Base-by-base conservation (phyloP, 441 rosid genomes). In the Oxalis stricta region DNA sequence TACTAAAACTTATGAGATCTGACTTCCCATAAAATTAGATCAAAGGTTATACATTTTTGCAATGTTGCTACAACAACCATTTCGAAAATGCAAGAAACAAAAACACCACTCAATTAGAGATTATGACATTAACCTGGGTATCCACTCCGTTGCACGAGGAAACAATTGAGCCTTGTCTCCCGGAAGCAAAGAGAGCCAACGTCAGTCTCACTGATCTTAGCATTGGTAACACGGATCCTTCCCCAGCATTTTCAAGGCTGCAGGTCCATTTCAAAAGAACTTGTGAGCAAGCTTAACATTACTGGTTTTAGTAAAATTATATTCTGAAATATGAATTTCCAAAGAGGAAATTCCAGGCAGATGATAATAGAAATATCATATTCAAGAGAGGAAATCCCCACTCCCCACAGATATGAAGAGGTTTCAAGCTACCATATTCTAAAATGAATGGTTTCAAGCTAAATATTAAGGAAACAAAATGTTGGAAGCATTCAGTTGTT, bases 181-280 rank as follows among this genome's bases (percentile, higher is more conserved):
- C 73, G 40, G 85, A 62, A 29, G 83, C 65, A 57, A 85, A 64
- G 33, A 85, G 63, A 48, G 56, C 77, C 67, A 82, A 55, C 28
- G 68, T 69, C 42, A 83, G 63, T 67, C 94, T 73, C 53, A 80
- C 64, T 36, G 94, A 80, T 71, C 93, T 80, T 55, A 91, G 71
- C 92, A 91, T 82, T 46, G 94, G 83, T 53, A 91, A 64, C 60
- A 73, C 73, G 56, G 91, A 76, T 66, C 68, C 72, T 72, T 85
- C 98, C 59, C 92, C 96, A 42, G 96, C 85, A 85, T 85, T 86
- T 67, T 91, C 94, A 59, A 91, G 98, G 63, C 98, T 91, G 69
- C 76, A 75, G 69, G 63, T 47, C 35, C 11, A 46, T 52, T 37
- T 52, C 6, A 52, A 22, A 65, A 53, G 38, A 46, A 43, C 37